Base-by-base conservation (phyloP, 441 rosid genomes). In the Jatropha podagrica region DNA sequence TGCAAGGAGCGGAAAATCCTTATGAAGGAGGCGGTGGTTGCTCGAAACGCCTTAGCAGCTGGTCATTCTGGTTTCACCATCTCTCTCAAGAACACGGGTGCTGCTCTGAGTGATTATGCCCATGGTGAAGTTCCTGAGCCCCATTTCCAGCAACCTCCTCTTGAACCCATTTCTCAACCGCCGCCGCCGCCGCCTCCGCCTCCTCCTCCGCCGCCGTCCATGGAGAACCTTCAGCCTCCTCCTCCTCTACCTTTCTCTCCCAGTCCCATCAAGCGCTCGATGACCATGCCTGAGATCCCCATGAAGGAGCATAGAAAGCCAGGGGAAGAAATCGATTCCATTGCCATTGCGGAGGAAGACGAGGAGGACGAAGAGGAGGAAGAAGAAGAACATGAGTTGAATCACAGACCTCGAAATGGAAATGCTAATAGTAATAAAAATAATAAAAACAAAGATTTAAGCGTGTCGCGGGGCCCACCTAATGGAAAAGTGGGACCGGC, bases 11-110 rank as follows among this genome's bases (percentile, higher is more conserved):
- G 98, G 61, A 95, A 89, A 77, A 83, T 71, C 40, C 44, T 82
- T 32, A 89, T 95, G 93, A 93, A 86, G 80, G 93, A 89, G 0
- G 98, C 98, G 0, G 93, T 95, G 56, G 68, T 79, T 0, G 83
- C 86, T 14, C 84, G 99, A 51, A 93, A 95, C 79, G 96, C 96
- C 72, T 95, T 93, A 74, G 98, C 98, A 48, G 90, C 99, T 32
- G 91, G 93, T 3, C 93, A 95, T 83, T 86, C 92, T 8, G 93
- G 94, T 69, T 93, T 85, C 78, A 82, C 94, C 32, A 82, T 91
- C 80, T 86, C 95, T 55, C 85, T 95, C 5, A 93, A 91, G 83
- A 90, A 91, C 83, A 87, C 97, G 59, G 98, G 99, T 64, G 97
- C 98, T 41, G 97, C 97, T 69, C 91, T 95, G 70, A 87, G 90